Evolutionary conservation across 139 green algal genomes (phyloP), one percentile per base, ranked within the genome.

Genomic region (Picochlorum costavermella): DNA sequence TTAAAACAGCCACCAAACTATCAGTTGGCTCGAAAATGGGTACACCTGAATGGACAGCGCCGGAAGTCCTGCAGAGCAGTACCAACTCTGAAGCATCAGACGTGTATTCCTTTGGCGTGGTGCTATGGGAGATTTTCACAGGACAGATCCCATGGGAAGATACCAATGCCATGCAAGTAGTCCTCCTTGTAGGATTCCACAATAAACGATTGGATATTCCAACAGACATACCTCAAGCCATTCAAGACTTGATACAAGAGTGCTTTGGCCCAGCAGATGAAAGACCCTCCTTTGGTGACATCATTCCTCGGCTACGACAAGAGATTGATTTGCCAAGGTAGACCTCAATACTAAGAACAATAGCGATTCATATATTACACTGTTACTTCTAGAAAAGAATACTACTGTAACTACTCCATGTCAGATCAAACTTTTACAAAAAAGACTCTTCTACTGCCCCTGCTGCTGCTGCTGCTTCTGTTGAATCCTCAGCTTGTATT

Each of bases 1-100:
- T 91, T 44, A 87, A 88, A 67, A 67, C 50, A 31, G 67, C 71
- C 28, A 90, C 84, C 53, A 87, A 76, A 70, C 70, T 92, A 4
- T 83, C 75, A 36, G 63, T 74, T 57, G 82, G 71, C 51, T 73
- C 46, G 29, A 73, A 77, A 71, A 84, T 73, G 9, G 90, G 91
- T 29, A 96, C 91, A 4, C 89, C 91, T 1, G 91, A 96, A 72
- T 97, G 91, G 91, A 96, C 92, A 67, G 92, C 92, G 3, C 92
- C 89, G 2, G 88, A 93, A 65, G 75, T 83, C 56, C 66, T 84
- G 26, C 57, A 69, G 49, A 58, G 33, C 31, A 63, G 81, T 44
- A 55, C 44, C 8, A 82, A 61, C 58, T 81, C 92, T 50, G 90
- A 96, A 70, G 95, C 95, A 75, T 78, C 68, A 48, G 90, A 96